Evolutionary conservation across 1,284 basidiomycete species (phyloP).

Genomic region (Gomphus bonarii): DNA sequence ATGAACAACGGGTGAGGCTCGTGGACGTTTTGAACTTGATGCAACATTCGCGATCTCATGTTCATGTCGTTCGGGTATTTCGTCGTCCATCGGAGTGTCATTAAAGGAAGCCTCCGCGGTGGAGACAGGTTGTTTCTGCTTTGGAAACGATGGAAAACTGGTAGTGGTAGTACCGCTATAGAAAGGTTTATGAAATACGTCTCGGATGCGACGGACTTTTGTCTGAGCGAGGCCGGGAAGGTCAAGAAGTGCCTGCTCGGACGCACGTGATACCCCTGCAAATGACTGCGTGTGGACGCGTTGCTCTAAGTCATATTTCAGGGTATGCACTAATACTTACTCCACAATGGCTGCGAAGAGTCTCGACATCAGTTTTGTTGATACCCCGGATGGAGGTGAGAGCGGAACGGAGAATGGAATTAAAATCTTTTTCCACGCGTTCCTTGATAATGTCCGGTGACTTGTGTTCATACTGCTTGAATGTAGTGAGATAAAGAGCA

Average conservation of each 20-base stretch:
- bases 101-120: neutral
- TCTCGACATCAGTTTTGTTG: conserved; percentile 97
- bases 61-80: conserved; percentile 2
- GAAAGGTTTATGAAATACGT: conserved; percentile 71
- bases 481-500: conserved; percentile 82
- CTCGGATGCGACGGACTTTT: conserved; percentile 79
- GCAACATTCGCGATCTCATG: conserved; percentile 20
- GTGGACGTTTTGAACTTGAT: neutral
- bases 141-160: neutral
- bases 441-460: conserved; percentile 93
- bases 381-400: conserved; percentile 83
- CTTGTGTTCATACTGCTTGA: conserved; percentile 91
- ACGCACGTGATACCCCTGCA: conserved; percentile 64
- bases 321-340: conserved; percentile 37
- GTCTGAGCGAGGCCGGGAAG: conserved; percentile 93
- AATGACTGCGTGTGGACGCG: conserved; percentile 55
- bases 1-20: conserved; percentile 14
- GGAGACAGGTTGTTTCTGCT: neutral
- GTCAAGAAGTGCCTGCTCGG: conserved; percentile 64
- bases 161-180: conserved; percentile 47
- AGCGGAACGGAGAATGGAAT: conserved; percentile 72
- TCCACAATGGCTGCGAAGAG: conserved; percentile 85
- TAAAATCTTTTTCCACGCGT: conserved; percentile 81
- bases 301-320: neutral
- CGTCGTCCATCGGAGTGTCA: neutral